Evolutionary conservation across 768 basidiomycete species (phyloP).

Genomic region (Kwoniella dejecticola): DNA sequence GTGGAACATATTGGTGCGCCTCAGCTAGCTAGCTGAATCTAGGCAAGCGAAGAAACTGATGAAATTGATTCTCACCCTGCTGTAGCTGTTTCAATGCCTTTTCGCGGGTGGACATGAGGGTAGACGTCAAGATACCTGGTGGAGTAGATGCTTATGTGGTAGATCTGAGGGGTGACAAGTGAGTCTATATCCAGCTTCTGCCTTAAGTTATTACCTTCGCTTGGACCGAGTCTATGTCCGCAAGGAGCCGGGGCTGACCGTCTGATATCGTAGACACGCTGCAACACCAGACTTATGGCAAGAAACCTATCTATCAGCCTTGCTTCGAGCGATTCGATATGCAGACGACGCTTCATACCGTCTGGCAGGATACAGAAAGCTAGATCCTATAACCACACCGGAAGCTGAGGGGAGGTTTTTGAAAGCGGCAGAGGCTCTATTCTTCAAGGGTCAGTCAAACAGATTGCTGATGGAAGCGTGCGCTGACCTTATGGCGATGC

Average conservation of each 20-base stretch:
- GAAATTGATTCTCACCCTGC: no score
- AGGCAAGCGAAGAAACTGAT: no score
- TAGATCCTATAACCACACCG: constrained; percentile 86
- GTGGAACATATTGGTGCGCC: constrained; percentile 86
- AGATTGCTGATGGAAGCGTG: neutral
- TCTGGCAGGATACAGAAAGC: constrained; percentile 88
- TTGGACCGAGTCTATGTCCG: no score
- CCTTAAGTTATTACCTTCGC: no score
- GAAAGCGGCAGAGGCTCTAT: constrained; percentile 83
- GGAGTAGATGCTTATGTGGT: constrained; percentile 93
- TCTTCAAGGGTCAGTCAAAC: constrained; percentile 69
- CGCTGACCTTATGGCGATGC: neutral
- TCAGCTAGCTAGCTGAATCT: no score
- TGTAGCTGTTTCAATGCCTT: constrained; percentile 99
- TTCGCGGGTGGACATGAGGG: constrained; percentile 90
- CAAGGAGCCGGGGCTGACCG: neutral
- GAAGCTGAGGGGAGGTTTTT: constrained; percentile 90
- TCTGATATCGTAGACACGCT: constrained; percentile 66
- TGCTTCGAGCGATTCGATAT: constrained; percentile 88
- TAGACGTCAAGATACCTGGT: constrained; percentile 98
- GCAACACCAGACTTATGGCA: constrained; percentile 93
- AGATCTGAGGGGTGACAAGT: constrained; percentile 92
- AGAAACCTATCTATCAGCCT: constrained; percentile 92
- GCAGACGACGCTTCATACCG: constrained; percentile 91
- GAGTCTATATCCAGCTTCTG: constrained; percentile 51